A percentile compares a stretch with the other conserved stretches of the same genome.
These are phyloP conservation scores for Linum usitatissimum DNA, from an alignment of 345 rosid species.

Conservation along the genomic window DNA sequence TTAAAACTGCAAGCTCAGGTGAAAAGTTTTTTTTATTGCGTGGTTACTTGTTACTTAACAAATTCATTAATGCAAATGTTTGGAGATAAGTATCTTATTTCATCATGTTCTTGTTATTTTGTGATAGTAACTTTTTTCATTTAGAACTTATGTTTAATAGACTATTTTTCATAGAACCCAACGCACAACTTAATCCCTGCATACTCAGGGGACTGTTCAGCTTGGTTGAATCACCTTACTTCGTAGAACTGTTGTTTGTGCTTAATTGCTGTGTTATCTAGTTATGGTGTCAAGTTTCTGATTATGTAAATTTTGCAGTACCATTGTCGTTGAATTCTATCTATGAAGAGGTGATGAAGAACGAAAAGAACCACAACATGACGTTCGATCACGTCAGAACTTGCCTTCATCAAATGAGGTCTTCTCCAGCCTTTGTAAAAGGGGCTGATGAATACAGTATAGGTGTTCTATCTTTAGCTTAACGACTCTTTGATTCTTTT, in stretches of 20 bases:
- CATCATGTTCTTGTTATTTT: background rate
- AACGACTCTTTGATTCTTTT: background rate
- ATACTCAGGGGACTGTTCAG: no score
- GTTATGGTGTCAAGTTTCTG: conserved; percentile 3
- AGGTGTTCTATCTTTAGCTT: conserved; percentile 31
- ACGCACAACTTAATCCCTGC: no score
- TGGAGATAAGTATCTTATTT: background rate
- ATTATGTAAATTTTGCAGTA: conserved; percentile 36
- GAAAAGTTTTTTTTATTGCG: conserved; percentile 10
- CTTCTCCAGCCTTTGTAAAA: conserved; percentile 32
- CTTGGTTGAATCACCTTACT: no score
- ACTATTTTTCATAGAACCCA: no score
- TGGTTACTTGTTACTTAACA: conserved; percentile 3
- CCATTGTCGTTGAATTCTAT: conserved; percentile 53
- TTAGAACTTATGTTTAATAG: no score
- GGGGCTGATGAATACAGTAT: conserved; percentile 35
- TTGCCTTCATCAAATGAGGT: conserved; percentile 43
- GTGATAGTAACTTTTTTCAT: background rate
- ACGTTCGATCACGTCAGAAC: conserved; percentile 61
- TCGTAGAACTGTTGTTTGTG: no score
- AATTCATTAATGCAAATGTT: background rate
- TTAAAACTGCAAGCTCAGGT: conserved; percentile 63
- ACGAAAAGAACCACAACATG: conserved; percentile 61
- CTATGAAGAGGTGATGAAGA: conserved; percentile 73
- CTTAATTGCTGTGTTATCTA: no score